Conservation (phyloP, 2,329 filamentous ascomycete genomes). For the Zalaria sp. region DNA sequence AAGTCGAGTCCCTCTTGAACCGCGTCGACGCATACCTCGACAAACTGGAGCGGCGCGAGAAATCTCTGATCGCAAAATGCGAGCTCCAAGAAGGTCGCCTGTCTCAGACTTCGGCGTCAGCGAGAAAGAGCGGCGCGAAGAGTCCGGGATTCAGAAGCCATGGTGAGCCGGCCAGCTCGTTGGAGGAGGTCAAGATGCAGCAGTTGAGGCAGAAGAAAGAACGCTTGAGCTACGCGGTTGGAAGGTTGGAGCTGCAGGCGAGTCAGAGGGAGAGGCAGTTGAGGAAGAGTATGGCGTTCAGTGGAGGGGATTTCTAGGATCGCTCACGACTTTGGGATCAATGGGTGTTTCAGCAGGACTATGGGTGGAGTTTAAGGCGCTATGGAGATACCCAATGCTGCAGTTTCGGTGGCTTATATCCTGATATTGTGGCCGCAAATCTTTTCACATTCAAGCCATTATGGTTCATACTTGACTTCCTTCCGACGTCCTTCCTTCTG, state of each 20-base stretch:
- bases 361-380: neutral
- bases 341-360: neutral
- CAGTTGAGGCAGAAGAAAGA: constrained; percentile 71
- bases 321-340: neutral
- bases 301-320: constrained; percentile 1
- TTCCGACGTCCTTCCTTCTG: too few relatives aligned
- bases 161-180: constrained; percentile 20
- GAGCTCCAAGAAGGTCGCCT: constrained; percentile 70
- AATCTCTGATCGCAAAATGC: constrained; percentile 66
- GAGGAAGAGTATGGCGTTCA: constrained; percentile 53
- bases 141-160: constrained; percentile 5
- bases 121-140: constrained; percentile 2
- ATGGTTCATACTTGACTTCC: too few relatives aligned
- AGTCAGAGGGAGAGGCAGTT: constrained; percentile 59
- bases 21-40: constrained; percentile 75
- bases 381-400: too few relatives aligned
- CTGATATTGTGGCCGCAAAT: too few relatives aligned
- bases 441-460: too few relatives aligned
- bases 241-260: constrained; percentile 75
- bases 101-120: constrained; percentile 14
- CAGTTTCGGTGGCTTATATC: too few relatives aligned
- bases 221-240: constrained; percentile 72
- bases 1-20: constrained; percentile 62
- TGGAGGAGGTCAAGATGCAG: constrained; percentile 45
- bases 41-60: constrained; percentile 68